Evolutionary conservation across 805 yeast genomes (phyloP).

Genomic region (Metschnikowia proteae): DNA sequence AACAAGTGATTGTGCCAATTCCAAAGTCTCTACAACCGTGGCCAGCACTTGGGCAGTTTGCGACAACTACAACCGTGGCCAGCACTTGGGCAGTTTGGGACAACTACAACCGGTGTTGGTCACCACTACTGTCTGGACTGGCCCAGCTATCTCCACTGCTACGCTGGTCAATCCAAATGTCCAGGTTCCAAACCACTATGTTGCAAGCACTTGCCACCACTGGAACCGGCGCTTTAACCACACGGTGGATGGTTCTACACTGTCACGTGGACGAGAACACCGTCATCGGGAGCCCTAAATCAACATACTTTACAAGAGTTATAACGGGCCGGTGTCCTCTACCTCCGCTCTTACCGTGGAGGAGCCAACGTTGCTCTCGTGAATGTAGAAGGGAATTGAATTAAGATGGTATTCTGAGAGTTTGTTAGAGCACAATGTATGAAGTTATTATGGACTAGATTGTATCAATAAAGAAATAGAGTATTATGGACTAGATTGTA

Average conservation of each 20-base stretch:
- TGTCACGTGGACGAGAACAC: conserved; percentile 6
- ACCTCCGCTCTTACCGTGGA: conserved; percentile 12
- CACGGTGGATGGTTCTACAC: conserved; percentile 16
- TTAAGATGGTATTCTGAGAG: too few relatives aligned
- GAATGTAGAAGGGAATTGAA: too few relatives aligned
- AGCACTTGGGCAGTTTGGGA: too few relatives aligned
- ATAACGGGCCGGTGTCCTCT: conserved; percentile 4
- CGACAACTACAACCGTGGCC: too few relatives aligned
- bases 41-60: conserved; percentile 4
- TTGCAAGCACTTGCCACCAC: conserved; percentile 18
- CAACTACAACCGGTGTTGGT: too few relatives aligned
- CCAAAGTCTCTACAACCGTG: conserved; percentile 7
- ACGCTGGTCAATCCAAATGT: conserved; percentile 13
- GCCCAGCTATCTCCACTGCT: too few relatives aligned
- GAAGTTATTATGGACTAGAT: too few relatives aligned
- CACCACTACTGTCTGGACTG: too few relatives aligned
- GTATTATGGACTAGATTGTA: too few relatives aligned
- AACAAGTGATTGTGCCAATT: conserved; percentile 17
- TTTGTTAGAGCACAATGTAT: too few relatives aligned
- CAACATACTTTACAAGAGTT: conserved; percentile 14
- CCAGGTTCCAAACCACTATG: too few relatives aligned
- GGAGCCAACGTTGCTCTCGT: conserved; percentile 10
- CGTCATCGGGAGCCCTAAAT: conserved; percentile 10
- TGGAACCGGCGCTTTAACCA: conserved; percentile 15
- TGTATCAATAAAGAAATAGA: too few relatives aligned